A percentile compares a stretch with the other conserved stretches of the same genome.
Conservation (phyloP, 805 yeast species). For the Lipomyces mesembrius region DNA sequence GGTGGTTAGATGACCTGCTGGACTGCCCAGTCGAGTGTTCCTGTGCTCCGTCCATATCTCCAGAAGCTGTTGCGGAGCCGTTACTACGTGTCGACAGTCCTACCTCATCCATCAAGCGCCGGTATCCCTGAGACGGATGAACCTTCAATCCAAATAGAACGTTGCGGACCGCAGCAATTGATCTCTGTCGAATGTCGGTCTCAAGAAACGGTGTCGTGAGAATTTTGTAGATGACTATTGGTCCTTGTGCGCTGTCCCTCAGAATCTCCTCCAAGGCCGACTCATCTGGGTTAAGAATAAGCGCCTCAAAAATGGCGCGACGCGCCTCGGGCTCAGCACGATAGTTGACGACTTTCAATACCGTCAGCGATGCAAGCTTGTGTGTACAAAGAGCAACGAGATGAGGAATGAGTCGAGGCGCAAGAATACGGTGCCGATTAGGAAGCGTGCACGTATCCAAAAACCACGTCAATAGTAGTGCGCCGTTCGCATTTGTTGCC, state of each 20-base stretch:
- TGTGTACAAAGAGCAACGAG: constrained; percentile 71
- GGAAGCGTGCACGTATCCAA: constrained; percentile 79
- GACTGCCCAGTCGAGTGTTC: not conserved
- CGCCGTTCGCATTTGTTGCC: constrained; percentile 84
- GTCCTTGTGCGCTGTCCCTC: constrained; percentile 69
- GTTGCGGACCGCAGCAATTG: constrained; percentile 64
- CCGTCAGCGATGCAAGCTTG: constrained; percentile 81
- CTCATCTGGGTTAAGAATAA: constrained; percentile 57
- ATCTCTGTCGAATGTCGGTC: constrained; percentile 60
- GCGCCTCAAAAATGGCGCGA: constrained; percentile 61
- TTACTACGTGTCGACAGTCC: constrained; percentile 55
- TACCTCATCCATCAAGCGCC: constrained; percentile 88
- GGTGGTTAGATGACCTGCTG: not conserved
- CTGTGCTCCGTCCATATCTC: not conserved
- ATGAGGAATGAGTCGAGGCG: constrained; percentile 64
- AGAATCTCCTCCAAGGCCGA: constrained; percentile 59
- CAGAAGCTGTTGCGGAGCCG: not conserved
- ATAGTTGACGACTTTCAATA: constrained; percentile 75
- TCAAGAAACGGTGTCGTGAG: constrained; percentile 70
- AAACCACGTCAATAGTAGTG: constrained; percentile 89
- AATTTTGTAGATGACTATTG: constrained; percentile 78
- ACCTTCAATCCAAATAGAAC: constrained; percentile 65
- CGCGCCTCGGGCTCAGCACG: constrained; percentile 68
- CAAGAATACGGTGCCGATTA: constrained; percentile 67
- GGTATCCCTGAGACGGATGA: constrained; percentile 66